phyloP scores from a whole-genome alignment of 2,329 filamentous ascomycete genomes.

The Curvularia lunata region DNA sequence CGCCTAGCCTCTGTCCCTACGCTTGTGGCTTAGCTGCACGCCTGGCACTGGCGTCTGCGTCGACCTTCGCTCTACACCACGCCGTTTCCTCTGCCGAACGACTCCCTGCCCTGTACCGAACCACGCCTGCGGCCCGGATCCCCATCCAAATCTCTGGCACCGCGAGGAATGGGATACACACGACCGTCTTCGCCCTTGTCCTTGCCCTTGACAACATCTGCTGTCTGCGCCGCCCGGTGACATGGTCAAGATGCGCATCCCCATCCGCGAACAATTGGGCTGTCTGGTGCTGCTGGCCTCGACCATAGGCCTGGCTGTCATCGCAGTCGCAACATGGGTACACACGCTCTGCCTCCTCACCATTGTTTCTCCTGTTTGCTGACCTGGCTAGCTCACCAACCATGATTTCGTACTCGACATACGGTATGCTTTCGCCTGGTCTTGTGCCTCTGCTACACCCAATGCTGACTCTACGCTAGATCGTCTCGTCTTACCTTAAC shows the following conservation, averaged over 20 bases:
- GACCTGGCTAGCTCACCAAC: constrained; percentile 59
- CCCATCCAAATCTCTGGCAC: constrained; percentile 8
- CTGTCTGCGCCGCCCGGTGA: constrained; percentile 22
- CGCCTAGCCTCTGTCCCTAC: constrained; percentile 8
- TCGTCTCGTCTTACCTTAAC: constrained; percentile 73
- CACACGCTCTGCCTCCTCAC: neutral
- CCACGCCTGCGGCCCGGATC: constrained; percentile 2
- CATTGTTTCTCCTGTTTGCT: constrained; percentile 12
- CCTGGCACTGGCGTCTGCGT: constrained; percentile 15
- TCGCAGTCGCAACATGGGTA: constrained; percentile 75
- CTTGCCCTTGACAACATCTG: constrained; percentile 14
- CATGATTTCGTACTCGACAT: constrained; percentile 66
- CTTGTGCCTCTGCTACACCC: neutral
- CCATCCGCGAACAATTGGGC: constrained; percentile 86
- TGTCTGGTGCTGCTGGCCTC: constrained; percentile 78
- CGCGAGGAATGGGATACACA: constrained; percentile 38
- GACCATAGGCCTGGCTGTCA: constrained; percentile 75
- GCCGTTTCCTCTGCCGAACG: constrained; percentile 3
- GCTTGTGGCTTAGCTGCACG: constrained; percentile 25
- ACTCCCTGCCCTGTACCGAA: neutral
- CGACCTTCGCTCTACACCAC: constrained; percentile 14
- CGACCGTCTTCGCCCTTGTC: constrained; percentile 17
- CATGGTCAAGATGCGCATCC: constrained; percentile 73
- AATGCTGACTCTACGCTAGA: constrained; percentile 35
- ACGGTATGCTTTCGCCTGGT: constrained; percentile 43